Evolutionary conservation across 495 filamentous ascomycete species (phyloP).

Genomic region (Neurospora sp.): DNA sequence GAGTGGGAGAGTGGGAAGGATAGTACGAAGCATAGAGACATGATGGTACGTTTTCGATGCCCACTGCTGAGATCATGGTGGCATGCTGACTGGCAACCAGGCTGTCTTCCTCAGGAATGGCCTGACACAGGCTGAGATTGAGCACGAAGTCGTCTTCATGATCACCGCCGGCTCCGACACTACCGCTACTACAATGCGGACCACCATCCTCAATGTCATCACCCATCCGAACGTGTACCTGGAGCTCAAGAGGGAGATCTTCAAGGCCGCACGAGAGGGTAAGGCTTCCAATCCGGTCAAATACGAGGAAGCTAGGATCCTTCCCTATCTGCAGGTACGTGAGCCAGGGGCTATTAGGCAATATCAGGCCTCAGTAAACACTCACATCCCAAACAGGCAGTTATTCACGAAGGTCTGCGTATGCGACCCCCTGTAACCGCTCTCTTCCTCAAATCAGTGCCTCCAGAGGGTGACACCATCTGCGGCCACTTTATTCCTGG

Average conservation of each 20-base stretch:
- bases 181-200: constrained; percentile 48
- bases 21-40: neutral
- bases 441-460: constrained; percentile 26
- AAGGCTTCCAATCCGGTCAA: constrained; percentile 22
- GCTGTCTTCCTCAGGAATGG: constrained; percentile 24
- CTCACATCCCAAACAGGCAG: constrained; percentile 12
- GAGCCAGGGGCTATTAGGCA: neutral
- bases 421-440: constrained; percentile 25
- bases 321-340: constrained; percentile 30
- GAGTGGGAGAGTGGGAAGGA: neutral
- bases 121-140: constrained; percentile 26
- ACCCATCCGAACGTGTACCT: constrained; percentile 33
- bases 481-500: constrained; percentile 36
- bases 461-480: constrained; percentile 37
- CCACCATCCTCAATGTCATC: constrained; percentile 44
- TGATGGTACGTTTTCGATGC: neutral
- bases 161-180: constrained; percentile 54
- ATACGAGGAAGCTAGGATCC: constrained; percentile 25
- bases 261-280: constrained; percentile 19
- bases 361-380: neutral
- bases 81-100: neutral
- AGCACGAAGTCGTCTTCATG: constrained; percentile 33
- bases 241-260: constrained; percentile 47
- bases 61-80: neutral
- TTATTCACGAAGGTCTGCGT: constrained; percentile 38